Conservation (phyloP, 2,329 filamentous ascomycete genomes). For the Aurifilum marmelostoma region DNA sequence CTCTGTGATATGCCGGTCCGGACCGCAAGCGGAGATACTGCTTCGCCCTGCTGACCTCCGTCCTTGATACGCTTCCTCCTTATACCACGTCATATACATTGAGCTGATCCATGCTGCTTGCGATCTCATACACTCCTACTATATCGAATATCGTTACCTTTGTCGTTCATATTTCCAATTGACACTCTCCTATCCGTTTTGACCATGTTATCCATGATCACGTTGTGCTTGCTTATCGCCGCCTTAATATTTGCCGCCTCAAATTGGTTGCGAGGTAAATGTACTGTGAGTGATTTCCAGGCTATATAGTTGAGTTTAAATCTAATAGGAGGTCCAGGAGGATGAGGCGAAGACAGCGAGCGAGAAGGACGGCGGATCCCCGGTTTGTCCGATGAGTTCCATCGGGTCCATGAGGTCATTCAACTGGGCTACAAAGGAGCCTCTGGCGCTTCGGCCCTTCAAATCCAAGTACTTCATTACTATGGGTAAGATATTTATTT, state of each 20-base stretch:
- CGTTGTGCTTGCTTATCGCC: background rate
- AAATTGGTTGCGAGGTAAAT: background rate
- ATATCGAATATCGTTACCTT: no score
- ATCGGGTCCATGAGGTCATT: conserved; percentile 40
- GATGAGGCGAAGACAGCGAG: background rate
- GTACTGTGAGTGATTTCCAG: background rate
- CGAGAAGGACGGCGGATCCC: background rate
- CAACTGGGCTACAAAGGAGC: conserved; percentile 45
- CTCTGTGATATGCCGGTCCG: background rate
- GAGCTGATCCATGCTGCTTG: no score
- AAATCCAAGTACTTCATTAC: conserved; percentile 58
- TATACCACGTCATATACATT: background rate
- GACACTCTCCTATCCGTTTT: no score
- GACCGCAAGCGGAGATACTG: conserved; percentile 7
- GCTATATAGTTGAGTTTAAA: no score
- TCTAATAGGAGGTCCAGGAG: no score
- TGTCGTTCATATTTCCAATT: no score
- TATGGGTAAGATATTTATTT: conserved; percentile 53
- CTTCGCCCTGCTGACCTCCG: background rate
- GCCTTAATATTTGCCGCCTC: background rate
- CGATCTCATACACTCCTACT: no score
- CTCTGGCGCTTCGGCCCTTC: conserved; percentile 50
- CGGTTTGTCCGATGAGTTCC: conserved; percentile 22
- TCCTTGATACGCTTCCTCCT: background rate
- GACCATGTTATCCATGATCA: background rate